Evolutionary conservation across 129 eudicot species (phyloP), one percentile per base, ranked within the genome.

Genomic region (Centrapalus pauciflorus): DNA sequence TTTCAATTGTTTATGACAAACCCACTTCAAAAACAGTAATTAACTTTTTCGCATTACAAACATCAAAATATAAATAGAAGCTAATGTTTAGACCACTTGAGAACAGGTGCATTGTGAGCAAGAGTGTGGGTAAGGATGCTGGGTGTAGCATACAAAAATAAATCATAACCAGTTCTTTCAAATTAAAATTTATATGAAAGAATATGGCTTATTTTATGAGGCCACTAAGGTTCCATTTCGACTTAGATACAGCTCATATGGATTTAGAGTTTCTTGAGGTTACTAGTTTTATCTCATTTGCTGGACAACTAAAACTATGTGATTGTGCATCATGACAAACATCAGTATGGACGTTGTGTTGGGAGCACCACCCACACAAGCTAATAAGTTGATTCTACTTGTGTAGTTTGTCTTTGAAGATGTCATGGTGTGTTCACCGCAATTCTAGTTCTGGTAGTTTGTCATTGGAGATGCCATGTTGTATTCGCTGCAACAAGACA

Each of bases 1-100:
- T 40, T 41, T 40, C 34, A 49, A 63, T 24, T 41, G 55, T 40
- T 26, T 63, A 41, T 25, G 23, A 45, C 52, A 63, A 40, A 63
- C n/a, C 69, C 25, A 38, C 33, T 20, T 35, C 11, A 61, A 37
- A 35, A 21, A 61, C 30, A 23, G 35, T 21, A 61, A 37, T 35
- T 25, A 12, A 37, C 51, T 32, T 21, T 21, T 38, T 38, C 37
- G 17, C 51, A 61, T 37, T 5, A 12, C 17, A 12, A 61, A 61
- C 27, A 61, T 13, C 19, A 20, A 35, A 9, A 61, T 3, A 8
- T 5, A 29, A 58, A 58, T 23, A 28, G 5, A 10, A 59, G 48
- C 17, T 20, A 32, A 32, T 17, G 43, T 58, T 58, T 33, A 17
- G 28, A 60, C 49, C 64, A 17, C 48, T 19, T 35, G 11, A 7